These are phyloP conservation scores for Canavalia ensiformis DNA, from an alignment of 306 rosid genomes.

Conservation along the genomic window DNA sequence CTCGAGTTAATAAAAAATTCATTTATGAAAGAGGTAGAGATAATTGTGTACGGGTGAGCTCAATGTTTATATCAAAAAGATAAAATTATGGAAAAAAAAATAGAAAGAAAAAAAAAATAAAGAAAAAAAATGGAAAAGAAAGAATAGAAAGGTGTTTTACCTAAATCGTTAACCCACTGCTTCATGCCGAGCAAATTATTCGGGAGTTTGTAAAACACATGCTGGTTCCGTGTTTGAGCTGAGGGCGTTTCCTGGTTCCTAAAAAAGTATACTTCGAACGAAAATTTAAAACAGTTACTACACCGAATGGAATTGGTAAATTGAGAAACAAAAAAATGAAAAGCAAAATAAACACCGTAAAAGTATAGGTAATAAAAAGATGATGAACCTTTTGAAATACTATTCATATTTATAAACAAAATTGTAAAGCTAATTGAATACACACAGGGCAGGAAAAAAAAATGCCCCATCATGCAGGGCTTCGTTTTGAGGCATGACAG, in stretches of 20 bases:
- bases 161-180: no score
- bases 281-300: not conserved
- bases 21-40: no score
- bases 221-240: not conserved
- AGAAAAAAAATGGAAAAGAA: no score
- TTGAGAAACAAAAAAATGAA: not conserved
- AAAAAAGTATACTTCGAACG: not conserved
- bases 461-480: not conserved
- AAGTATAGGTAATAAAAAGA: not conserved
- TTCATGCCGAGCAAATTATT: not conserved
- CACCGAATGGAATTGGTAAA: not conserved
- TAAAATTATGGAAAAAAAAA: no score
- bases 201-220: not conserved
- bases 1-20: no score
- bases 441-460: not conserved
- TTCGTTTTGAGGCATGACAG: not conserved
- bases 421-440: not conserved
- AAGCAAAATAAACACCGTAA: not conserved
- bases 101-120: no score
- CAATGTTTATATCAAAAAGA: no score
- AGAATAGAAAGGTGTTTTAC: no score
- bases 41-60: no score
- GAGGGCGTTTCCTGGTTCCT: not conserved
- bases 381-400: not conserved
- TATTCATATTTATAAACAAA: not conserved